Base-by-base conservation (phyloP, 257 asterid genomes). In the Gentiana macrophylla region DNA sequence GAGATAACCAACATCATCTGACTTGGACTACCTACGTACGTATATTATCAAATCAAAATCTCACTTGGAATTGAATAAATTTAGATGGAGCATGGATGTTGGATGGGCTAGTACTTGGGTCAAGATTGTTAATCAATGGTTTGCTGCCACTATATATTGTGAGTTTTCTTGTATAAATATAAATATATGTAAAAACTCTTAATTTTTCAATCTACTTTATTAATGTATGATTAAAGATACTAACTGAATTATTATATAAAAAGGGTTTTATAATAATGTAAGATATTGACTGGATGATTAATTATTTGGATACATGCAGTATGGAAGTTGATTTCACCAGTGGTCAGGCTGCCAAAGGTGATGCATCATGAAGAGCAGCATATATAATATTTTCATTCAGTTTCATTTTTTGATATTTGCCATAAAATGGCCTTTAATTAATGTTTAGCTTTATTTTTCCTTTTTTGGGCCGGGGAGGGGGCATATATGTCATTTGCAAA, bases 71-170 rank as follows among this genome's bases (percentile, higher is more conserved):
- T 41, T 41, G 46, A 5, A 41, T 4, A 4, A 3, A 41, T 5
- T 2, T 38, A 87, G 96, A 67, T 91, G 94, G 96, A 77, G 95
- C 77, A 87, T 91, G 35, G 98, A 91, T 57, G 89, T 91, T 46
- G 98, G 98, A 6, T 84, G 98, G 96, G 89, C 92, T 49, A 87
- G 96, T 61, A 84, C 94, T 2, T 89, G 95, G 98, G 96, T 86
- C 44, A 87, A 87, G 74, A 84, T 91, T 32, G 76, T 91, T 2
- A 91, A 91, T 13, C 95, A 84, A 66, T 82, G 96, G 98, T 82
- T 87, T 73, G 96, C 96, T 55, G 94, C 98, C 61, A 80, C 98
- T 44, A 70, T 87, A 57, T 91, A 91, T 62, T 44, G 95, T 91
- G 63, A 78, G 93, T 75, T 41, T 24, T 24, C 24, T n/a, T n/a